Base-by-base conservation (phyloP, 192 early-diverging fungal genomes). In the Umbelopsis sp. region DNA sequence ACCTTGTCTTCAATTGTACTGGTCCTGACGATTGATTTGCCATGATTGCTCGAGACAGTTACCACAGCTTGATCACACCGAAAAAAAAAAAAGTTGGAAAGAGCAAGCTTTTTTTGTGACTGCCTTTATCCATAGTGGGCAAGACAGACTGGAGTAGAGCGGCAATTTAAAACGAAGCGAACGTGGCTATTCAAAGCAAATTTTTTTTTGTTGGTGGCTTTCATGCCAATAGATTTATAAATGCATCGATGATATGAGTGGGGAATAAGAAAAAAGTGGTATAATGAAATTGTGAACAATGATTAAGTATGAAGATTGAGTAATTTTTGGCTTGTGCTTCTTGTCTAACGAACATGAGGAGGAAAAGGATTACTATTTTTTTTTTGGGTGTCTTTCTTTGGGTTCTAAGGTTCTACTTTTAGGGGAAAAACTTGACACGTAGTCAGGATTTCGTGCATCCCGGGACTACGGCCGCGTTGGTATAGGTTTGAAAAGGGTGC, bases 1-100 rank as follows among this genome's bases (percentile, higher is more conserved):
- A 61, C 55, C 55, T 61, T 18, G 55, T 61, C 55, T 61, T 61
- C 55, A 61, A 61, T 35, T 61, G 55, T 18, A 61, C 27, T 18
- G 55, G 55, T 8, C 55, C 55, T 61, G 55, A 61, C 13, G 27
- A 16, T 35, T 61, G 55, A 33, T 61, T 61, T 61, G 55, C 55
- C 55, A 61, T 61, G 37, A 41, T 41, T 41, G 37, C 37, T 41
- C 37, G 37, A 41, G 37, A 41, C 37, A 41, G 37, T 41, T 41
- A 41, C 37, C 37, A 35, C 55, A 4, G 21, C 21, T 52, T 25
- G n/a, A 23, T 22, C 11, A 13, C 18, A 33, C 30, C 23, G 52
- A 61, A 8, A 61, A 35, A 61, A 61, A 61, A 61, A 61, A 61
- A 61, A 61, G 18, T 0, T 5, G 0, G 27, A 0, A 61, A 20